Percentiles rank a stretch among this genome's conserved stretches.
phyloP scores from a whole-genome alignment of 2,329 filamentous ascomycete genomes.

The Exserohilum rostratum region DNA sequence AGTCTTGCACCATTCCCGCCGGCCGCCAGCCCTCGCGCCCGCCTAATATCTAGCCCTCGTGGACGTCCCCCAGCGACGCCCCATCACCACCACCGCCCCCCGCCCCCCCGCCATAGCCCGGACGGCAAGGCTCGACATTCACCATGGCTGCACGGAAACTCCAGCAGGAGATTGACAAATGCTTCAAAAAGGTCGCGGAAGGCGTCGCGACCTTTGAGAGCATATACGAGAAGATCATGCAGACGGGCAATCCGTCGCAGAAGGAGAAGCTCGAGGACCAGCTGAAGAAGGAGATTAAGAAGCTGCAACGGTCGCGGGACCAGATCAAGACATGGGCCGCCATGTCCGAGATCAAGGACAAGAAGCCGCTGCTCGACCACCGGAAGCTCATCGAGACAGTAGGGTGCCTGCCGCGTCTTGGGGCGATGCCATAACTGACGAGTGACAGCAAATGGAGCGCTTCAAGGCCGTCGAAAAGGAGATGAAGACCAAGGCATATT shows the following conservation, averaged over 20 bases:
- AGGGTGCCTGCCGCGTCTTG: conserved; percentile 40
- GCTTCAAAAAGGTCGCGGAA: conserved; percentile 97
- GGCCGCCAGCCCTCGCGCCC: conserved; percentile 29
- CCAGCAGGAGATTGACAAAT: conserved; percentile 98
- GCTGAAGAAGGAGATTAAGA: conserved; percentile 99
- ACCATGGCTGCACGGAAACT: conserved; percentile 95
- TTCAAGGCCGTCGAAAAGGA: conserved; percentile 99
- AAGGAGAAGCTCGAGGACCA: conserved; percentile 99
- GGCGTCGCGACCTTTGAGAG: conserved; percentile 89
- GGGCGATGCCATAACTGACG: conserved; percentile 37
- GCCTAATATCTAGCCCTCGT: conserved; percentile 14
- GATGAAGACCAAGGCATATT: conserved; percentile 99
- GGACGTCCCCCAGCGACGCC: conserved; percentile 12
- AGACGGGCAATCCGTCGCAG: conserved; percentile 89
- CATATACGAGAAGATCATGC: conserved; percentile 97
- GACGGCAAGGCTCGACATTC: conserved; percentile 45
- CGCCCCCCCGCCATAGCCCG: conserved; percentile 24
- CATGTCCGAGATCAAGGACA: conserved; percentile 99
- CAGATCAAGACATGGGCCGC: conserved; percentile 99
- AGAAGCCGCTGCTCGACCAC: conserved; percentile 91
- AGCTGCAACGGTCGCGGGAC: conserved; percentile 93
- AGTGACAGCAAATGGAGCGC: conserved; percentile 90
- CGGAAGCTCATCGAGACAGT: conserved; percentile 97
- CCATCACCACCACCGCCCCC: conserved; percentile 18
- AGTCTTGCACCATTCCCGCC: conserved; percentile 19